Evolutionary conservation across 805 yeast genomes (phyloP).

Genomic region (Zygosaccharomyces siamensis): DNA sequence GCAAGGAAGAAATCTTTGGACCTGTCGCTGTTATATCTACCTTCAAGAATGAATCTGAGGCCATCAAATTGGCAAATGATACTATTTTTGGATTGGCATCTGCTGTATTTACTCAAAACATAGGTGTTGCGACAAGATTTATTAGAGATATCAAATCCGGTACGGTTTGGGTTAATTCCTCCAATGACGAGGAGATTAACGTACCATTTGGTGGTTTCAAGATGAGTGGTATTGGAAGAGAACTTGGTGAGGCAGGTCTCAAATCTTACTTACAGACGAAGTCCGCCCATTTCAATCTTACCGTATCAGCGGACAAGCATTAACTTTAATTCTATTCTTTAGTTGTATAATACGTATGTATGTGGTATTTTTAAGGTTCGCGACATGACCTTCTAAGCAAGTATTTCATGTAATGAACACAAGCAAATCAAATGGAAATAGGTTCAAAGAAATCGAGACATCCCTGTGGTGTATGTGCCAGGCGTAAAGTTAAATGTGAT

Average conservation of each 20-base stretch:
- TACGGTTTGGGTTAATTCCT: conserved; percentile 63
- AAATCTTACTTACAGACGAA: conserved; percentile 67
- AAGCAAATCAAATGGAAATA: neutral
- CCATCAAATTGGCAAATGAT: conserved; percentile 38
- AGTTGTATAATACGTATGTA: neutral
- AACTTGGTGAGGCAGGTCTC: conserved; percentile 71
- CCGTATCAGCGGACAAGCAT: neutral
- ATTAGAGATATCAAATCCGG: conserved; percentile 64
- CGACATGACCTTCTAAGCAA: neutral
- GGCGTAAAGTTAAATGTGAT: conserved; percentile 34
- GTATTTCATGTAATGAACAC: neutral
- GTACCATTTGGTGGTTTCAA: conserved; percentile 83
- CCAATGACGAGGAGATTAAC: conserved; percentile 56
- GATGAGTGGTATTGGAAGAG: conserved; percentile 76
- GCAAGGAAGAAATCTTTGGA: conserved; percentile 43
- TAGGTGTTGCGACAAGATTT: conserved; percentile 56
- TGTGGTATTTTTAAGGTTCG: neutral
- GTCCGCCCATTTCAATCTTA: conserved; percentile 54
- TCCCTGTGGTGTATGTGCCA: conserved; percentile 28
- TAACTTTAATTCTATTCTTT: neutral
- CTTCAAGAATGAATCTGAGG: conserved; percentile 39
- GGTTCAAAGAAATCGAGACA: conserved; percentile 17
- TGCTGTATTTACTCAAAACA: conserved; percentile 61
- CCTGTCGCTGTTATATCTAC: conserved; percentile 40
- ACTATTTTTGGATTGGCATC: conserved; percentile 42